A percentile compares a stretch with the other conserved stretches of the same genome.
These are phyloP conservation scores for Apiotrichum domesticum DNA, from an alignment of 1,284 basidiomycete species.

Conservation along the genomic window DNA sequence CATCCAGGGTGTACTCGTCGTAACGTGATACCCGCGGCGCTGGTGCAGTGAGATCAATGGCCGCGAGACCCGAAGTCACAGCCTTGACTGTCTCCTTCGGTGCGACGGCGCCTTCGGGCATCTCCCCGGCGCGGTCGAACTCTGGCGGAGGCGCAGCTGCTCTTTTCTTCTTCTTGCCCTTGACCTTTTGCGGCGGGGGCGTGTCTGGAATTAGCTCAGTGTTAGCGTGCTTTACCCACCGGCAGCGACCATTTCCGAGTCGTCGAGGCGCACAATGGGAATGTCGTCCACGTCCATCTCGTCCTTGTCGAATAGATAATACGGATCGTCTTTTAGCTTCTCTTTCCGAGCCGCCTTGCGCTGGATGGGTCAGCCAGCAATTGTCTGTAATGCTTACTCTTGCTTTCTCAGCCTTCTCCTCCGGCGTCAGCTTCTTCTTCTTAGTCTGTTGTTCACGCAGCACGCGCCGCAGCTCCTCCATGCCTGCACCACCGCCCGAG, in stretches of 20 bases:
- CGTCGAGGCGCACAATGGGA: constrained; percentile 71
- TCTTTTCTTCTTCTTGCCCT: constrained; percentile 15
- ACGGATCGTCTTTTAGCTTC: constrained; percentile 73
- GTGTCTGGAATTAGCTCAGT: constrained; percentile 7
- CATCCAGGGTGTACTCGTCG: constrained; percentile 56
- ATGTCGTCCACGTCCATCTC: constrained; percentile 69
- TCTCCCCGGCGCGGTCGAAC: constrained; percentile 73
- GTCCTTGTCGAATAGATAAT: constrained; percentile 60
- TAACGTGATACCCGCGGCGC: constrained; percentile 43
- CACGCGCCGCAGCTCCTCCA: constrained; percentile 46
- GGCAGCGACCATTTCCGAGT: constrained; percentile 39
- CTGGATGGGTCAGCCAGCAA: constrained; percentile 46
- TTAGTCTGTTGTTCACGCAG: constrained; percentile 47
- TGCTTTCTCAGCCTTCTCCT: constrained; percentile 40
- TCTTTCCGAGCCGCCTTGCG: constrained; percentile 66
- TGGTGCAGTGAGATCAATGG: constrained; percentile 16
- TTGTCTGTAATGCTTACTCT: constrained; percentile 27
- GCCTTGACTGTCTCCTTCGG: neutral
- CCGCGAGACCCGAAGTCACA: constrained; percentile 39
- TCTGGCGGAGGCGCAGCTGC: constrained; percentile 28
- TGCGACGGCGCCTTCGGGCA: constrained; percentile 60
- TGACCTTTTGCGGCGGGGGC: neutral
- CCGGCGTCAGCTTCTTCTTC: constrained; percentile 35
- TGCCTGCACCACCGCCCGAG: constrained; percentile 40
- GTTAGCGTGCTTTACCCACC: constrained; percentile 32